These are phyloP conservation scores for Mentha longifolia DNA, from an alignment of 257 asterid genomes.

Conservation along the genomic window DNA sequence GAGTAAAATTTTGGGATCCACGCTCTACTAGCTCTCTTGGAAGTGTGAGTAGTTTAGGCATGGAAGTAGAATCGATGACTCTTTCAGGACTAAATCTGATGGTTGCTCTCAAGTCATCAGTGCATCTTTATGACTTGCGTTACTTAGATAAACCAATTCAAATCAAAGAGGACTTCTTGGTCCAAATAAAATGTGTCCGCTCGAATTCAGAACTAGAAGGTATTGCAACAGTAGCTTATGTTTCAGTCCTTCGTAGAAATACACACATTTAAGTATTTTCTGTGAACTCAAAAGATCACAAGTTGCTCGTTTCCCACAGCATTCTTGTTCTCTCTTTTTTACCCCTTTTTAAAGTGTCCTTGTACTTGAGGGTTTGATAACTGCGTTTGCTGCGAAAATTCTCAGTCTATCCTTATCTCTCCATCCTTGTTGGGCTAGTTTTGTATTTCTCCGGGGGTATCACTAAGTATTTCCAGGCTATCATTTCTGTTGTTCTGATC, in stretches of 20 bases:
- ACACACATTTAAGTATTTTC: slow-evolving; percentile 18
- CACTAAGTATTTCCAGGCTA: slow-evolving; percentile 6
- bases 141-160: slow-evolving; percentile 43
- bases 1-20: slow-evolving; percentile 81
- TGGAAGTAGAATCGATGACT: slow-evolving; percentile 75
- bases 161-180: slow-evolving; percentile 48
- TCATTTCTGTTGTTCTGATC: slow-evolving; percentile 20
- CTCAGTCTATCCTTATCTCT: not conserved
- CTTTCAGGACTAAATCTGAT: slow-evolving; percentile 64
- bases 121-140: slow-evolving; percentile 73
- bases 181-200: slow-evolving; percentile 71
- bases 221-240: slow-evolving; percentile 38
- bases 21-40: slow-evolving; percentile 50
- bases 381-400: slow-evolving; percentile 14
- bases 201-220: slow-evolving; percentile 70
- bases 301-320: not conserved
- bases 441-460: not conserved
- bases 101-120: slow-evolving; percentile 70
- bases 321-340: not conserved
- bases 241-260: slow-evolving; percentile 23
- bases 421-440: not conserved
- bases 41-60: slow-evolving; percentile 48
- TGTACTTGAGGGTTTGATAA: slow-evolving; percentile 2
- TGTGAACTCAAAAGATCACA: slow-evolving; percentile 16
- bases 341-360: not conserved